A percentile compares a stretch with the other conserved stretches of the same genome.
Conservation (phyloP, 176 grass and related monocot species). For the Aegilops sharonensis region DNA sequence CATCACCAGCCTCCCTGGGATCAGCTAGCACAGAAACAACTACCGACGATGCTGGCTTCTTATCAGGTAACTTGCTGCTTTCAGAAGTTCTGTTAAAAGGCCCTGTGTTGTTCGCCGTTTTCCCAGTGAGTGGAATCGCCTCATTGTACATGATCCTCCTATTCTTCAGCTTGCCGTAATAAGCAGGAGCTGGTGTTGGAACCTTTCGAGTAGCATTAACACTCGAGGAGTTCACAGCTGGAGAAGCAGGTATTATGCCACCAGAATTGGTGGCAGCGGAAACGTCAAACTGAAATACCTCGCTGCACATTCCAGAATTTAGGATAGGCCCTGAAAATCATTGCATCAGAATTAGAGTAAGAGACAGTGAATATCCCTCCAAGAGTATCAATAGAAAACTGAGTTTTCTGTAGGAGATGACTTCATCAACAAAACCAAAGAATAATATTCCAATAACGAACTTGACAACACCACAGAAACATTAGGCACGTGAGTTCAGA, state of each 20-base stretch:
- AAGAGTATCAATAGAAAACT: neutral
- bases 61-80: slow-evolving; percentile 60
- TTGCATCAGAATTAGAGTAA: slow-evolving; percentile 26
- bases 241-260: slow-evolving; percentile 65
- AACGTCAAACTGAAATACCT: slow-evolving; percentile 91
- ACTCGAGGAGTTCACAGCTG: slow-evolving; percentile 53
- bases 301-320: slow-evolving; percentile 93
- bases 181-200: slow-evolving; percentile 31
- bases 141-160: slow-evolving; percentile 82
- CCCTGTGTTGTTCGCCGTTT: slow-evolving; percentile 58
- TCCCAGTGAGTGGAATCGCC: slow-evolving; percentile 76
- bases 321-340: slow-evolving; percentile 72
- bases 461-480: neutral
- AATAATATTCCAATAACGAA: neutral
- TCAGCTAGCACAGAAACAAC: slow-evolving; percentile 93
- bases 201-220: slow-evolving; percentile 58
- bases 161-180: slow-evolving; percentile 55
- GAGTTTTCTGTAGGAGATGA: neutral
- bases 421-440: neutral
- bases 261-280: slow-evolving; percentile 43
- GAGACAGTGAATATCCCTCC: neutral
- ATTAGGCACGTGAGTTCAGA: neutral
- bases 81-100: slow-evolving; percentile 63
- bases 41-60: slow-evolving; percentile 64
- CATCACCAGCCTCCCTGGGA: slow-evolving; percentile 83